These are phyloP conservation scores for Tetraselmis striata DNA, from an alignment of 139 green algal genomes.

Conservation along the genomic window DNA sequence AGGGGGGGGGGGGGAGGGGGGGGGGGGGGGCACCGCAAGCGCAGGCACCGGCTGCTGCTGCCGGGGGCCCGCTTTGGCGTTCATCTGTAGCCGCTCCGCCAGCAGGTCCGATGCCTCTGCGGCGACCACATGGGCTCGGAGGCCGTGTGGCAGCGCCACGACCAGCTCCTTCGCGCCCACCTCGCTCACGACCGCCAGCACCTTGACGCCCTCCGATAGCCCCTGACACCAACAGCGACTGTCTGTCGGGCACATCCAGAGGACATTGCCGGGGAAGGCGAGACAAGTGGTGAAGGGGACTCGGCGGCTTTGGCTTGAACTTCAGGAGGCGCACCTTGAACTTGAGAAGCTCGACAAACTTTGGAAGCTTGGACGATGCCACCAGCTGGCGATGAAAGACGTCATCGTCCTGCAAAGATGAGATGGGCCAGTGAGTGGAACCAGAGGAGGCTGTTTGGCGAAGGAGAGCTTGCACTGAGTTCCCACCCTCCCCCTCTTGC, in stretches of 20 bases:
- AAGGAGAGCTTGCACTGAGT: too few species aligned
- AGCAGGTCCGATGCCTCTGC: constrained; percentile 62
- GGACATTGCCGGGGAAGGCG: too few species aligned
- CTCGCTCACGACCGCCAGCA: constrained; percentile 72
- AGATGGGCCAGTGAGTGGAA: too few species aligned
- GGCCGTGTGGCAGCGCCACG: constrained; percentile 74
- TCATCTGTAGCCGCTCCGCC: constrained; percentile 19
- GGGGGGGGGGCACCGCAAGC: neutral
- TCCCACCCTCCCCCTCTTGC: too few species aligned
- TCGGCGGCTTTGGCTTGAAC: neutral
- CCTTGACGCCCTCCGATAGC: constrained; percentile 49
- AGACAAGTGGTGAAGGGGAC: too few species aligned
- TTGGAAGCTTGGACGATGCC: constrained; percentile 32
- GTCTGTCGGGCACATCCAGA: too few species aligned
- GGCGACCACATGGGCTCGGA: constrained; percentile 58
- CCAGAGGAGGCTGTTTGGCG: too few species aligned
- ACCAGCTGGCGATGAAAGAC: neutral
- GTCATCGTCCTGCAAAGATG: neutral
- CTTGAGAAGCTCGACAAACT: constrained; percentile 77
- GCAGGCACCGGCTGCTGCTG: constrained; percentile 12
- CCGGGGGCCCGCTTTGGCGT: constrained; percentile 18
- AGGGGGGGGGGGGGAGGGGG: neutral
- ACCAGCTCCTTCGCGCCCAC: constrained; percentile 51
- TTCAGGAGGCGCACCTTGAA: constrained; percentile 47
- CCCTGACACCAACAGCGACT: too few species aligned